Percentiles rank a stretch among this genome's conserved stretches.
Conservation (phyloP, 305 asterid species). For the Fraxinus nigra region DNA sequence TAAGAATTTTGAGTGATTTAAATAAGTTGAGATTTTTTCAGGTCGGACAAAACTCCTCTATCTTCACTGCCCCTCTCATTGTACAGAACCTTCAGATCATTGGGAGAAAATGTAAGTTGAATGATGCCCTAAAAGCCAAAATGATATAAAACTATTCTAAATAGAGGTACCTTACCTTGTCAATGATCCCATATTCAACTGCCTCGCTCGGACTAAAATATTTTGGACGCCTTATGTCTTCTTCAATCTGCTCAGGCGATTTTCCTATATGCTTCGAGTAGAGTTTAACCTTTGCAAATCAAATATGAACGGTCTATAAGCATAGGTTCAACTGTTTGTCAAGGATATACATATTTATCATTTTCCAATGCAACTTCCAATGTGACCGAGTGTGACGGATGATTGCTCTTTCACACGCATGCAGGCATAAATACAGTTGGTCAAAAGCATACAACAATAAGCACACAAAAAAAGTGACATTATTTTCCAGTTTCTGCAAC, state of each 20-base stretch:
- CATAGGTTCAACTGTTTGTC: background rate
- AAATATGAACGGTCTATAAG: conserved; percentile 13
- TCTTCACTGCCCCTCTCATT: conserved; percentile 75
- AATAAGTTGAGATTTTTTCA: background rate
- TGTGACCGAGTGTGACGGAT: background rate
- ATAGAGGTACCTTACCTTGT: conserved; percentile 55
- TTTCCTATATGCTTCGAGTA: conserved; percentile 72
- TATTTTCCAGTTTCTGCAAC: too few species aligned
- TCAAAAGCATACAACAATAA: background rate
- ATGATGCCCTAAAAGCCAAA: background rate
- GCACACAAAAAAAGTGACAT: too few species aligned
- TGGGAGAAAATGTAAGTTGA: conserved; percentile 4
- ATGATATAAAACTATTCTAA: background rate
- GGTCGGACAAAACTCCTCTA: conserved; percentile 75
- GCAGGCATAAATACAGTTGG: background rate
- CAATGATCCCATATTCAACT: conserved; percentile 91
- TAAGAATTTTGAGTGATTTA: too few species aligned
- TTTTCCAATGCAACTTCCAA: background rate
- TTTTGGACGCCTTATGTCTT: conserved; percentile 86
- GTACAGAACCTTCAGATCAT: conserved; percentile 67
- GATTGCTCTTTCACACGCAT: background rate
- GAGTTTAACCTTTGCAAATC: conserved; percentile 68
- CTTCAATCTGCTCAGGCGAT: conserved; percentile 83
- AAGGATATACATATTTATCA: background rate
- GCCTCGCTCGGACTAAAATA: conserved; percentile 96